phyloP scores from a whole-genome alignment of 1,284 basidiomycete species.

The Melampsora larici-populina region DNA sequence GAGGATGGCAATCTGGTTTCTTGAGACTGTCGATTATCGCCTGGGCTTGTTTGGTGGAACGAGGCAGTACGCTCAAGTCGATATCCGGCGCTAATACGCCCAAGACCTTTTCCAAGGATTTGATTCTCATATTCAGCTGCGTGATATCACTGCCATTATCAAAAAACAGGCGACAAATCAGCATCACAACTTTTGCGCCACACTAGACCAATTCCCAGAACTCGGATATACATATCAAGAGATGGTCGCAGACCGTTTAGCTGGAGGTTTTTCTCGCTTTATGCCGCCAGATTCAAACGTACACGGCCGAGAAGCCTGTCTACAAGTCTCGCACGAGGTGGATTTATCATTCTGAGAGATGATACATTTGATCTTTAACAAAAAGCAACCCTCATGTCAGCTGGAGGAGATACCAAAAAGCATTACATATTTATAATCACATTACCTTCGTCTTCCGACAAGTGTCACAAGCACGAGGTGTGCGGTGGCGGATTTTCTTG shows the following conservation, averaged over 20 bases:
- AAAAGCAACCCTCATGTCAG: not conserved
- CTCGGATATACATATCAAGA: no score
- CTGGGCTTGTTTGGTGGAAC: slow-evolving; percentile 14
- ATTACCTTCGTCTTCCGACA: slow-evolving; percentile 32
- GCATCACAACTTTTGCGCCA: no score
- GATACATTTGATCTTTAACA: slow-evolving; percentile 24
- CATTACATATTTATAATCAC: not conserved
- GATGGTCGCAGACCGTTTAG: slow-evolving; percentile 27
- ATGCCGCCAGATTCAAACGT: slow-evolving; percentile 20
- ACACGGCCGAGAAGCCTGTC: slow-evolving; percentile 11
- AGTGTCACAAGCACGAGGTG: slow-evolving; percentile 25
- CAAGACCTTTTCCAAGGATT: slow-evolving; percentile 24
- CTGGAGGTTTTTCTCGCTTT: slow-evolving; percentile 25
- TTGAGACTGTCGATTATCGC: not conserved
- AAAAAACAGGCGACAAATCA: no score
- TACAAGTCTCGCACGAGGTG: slow-evolving; percentile 14
- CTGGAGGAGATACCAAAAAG: not conserved
- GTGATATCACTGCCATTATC: slow-evolving; percentile 5
- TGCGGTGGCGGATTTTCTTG: slow-evolving; percentile 11
- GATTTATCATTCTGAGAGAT: not conserved
- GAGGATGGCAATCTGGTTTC: not conserved
- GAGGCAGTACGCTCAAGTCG: slow-evolving; percentile 21
- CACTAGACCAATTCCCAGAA: no score
- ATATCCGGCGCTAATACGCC: slow-evolving; percentile 16
- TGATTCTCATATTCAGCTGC: slow-evolving; percentile 21